Evolutionary conservation across 1,139 yeast genomes (phyloP).

Genomic region (Wickerhamomyces sp.): DNA sequence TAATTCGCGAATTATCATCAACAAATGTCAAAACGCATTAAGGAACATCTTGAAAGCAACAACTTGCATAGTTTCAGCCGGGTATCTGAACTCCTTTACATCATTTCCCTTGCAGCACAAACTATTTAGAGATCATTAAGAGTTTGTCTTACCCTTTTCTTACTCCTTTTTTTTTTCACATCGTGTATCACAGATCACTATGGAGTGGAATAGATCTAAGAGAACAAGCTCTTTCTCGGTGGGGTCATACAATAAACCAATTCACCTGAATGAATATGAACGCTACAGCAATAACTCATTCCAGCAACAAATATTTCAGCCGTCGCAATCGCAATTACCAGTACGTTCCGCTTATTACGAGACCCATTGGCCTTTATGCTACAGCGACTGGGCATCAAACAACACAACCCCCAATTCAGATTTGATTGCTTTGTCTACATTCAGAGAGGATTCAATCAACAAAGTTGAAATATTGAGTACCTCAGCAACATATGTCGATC

Average conservation of each 20-base stretch:
- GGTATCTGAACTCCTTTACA: too few species aligned
- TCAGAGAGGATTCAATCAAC: conserved; percentile 65
- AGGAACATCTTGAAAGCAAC: too few species aligned
- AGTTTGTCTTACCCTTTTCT: not conserved
- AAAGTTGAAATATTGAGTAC: conserved; percentile 32
- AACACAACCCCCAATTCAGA: conserved; percentile 36
- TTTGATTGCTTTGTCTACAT: conserved; percentile 60
- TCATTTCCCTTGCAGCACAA: too few species aligned
- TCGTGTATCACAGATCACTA: conserved; percentile 3
- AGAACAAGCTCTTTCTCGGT: conserved; percentile 23
- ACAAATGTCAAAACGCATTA: too few species aligned
- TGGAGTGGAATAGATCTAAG: conserved; percentile 24
- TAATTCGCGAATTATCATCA: too few species aligned
- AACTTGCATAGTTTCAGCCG: too few species aligned
- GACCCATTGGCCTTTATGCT: conserved; percentile 59
- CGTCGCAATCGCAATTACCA: conserved; percentile 21
- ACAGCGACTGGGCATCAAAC: conserved; percentile 60
- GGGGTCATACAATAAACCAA: conserved; percentile 18
- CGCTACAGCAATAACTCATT: conserved; percentile 11
- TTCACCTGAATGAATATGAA: conserved; percentile 14
- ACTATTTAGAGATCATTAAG: too few species aligned
- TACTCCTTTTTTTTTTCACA: not conserved
- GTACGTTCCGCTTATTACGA: conserved; percentile 52
- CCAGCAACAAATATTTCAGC: conserved; percentile 9
- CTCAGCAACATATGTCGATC: conserved; percentile 17